Evolutionary conservation across 108 stramenopile species (phyloP).

Genomic region (Nannochloropsis gaditana): DNA sequence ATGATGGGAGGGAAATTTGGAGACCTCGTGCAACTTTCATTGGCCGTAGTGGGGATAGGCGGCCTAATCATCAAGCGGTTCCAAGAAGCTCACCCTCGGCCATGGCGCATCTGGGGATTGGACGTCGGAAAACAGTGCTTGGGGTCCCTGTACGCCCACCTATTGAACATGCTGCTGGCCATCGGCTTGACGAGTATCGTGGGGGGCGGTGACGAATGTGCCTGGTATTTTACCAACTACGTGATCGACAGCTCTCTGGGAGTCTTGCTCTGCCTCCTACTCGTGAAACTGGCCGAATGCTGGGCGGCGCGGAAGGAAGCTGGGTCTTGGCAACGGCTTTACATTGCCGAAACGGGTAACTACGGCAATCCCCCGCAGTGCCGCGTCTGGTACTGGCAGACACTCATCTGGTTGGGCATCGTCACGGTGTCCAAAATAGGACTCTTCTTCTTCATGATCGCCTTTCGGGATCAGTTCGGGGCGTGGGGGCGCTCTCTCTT

Average conservation of each 20-base stretch:
- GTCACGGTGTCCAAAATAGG: neutral
- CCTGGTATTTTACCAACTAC: slow-evolving; percentile 17
- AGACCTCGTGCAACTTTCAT: neutral
- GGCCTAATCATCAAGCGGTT: neutral
- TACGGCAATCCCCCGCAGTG: neutral
- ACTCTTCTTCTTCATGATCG: neutral
- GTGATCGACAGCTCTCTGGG: neutral
- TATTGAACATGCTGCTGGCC: neutral
- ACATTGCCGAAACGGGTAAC: slow-evolving; percentile 12
- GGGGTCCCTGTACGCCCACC: neutral
- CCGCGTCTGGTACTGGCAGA: slow-evolving; percentile 17
- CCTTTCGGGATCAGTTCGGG: neutral
- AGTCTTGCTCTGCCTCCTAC: neutral
- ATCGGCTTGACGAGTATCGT: neutral
- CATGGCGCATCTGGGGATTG: neutral
- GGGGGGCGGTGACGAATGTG: slow-evolving; percentile 1
- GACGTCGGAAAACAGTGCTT: slow-evolving; percentile 13
- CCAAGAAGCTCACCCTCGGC: neutral
- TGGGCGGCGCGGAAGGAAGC: slow-evolving; percentile 19
- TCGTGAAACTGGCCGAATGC: neutral
- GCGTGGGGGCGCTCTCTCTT: neutral
- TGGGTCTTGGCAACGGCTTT: neutral
- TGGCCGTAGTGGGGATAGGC: slow-evolving; percentile 1
- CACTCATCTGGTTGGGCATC: neutral
- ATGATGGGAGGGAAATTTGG: slow-evolving; percentile 20